These are phyloP conservation scores for Senna tora DNA, from an alignment of 306 rosid species.

Conservation along the genomic window DNA sequence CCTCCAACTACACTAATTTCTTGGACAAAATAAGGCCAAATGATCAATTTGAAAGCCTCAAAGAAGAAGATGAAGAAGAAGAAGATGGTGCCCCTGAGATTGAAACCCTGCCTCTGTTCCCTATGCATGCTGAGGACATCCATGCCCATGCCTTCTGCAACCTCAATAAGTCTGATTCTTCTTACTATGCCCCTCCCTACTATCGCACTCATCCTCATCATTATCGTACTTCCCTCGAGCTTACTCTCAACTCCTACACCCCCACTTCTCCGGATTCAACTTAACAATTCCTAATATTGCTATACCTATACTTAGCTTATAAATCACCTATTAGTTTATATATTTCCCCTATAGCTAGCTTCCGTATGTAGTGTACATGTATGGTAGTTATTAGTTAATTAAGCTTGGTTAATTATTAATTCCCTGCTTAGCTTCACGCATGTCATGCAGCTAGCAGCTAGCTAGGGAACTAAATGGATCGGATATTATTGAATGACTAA, in stretches of 20 bases:
- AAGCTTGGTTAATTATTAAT: no score
- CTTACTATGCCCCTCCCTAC: slow-evolving; percentile 57
- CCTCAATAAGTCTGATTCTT: slow-evolving; percentile 58
- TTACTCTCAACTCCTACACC: slow-evolving; percentile 20
- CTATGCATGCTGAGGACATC: slow-evolving; percentile 82
- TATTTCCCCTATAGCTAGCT: slow-evolving; percentile 16
- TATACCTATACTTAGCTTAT: slow-evolving; percentile 2
- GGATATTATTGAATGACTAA: not conserved
- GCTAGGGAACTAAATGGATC: not conserved
- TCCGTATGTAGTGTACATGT: slow-evolving; percentile 2
- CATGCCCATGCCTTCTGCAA: slow-evolving; percentile 64
- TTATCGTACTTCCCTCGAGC: slow-evolving; percentile 21
- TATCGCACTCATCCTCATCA: slow-evolving; percentile 41
- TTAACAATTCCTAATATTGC: not conserved
- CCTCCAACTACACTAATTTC: slow-evolving; percentile 51
- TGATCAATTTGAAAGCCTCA: slow-evolving; percentile 39
- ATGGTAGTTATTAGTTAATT: slow-evolving; percentile 1
- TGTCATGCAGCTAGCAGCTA: not conserved
- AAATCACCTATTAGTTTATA: slow-evolving; percentile 3
- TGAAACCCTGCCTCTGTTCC: slow-evolving; percentile 94
- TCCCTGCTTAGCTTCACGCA: no score
- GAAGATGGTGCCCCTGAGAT: slow-evolving; percentile 48
- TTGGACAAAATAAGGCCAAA: slow-evolving; percentile 58
- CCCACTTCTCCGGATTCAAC: slow-evolving; percentile 52
- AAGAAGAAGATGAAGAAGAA: slow-evolving; percentile 36